Conservation (phyloP, 768 basidiomycete genomes). For the Pholiota molesta region DNA sequence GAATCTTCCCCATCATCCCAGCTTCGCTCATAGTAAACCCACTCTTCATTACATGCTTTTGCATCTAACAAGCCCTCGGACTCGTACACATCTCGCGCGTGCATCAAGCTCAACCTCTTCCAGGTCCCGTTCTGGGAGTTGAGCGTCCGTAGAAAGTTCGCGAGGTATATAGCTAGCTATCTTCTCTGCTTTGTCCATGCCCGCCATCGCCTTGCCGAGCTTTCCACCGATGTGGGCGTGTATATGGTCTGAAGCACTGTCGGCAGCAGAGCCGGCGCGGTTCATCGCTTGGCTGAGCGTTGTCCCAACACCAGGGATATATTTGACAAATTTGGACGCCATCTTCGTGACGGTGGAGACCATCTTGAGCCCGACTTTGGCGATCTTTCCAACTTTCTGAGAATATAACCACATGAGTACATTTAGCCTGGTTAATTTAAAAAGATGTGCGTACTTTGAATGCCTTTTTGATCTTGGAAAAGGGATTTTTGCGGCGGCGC, state of each 20-base stretch:
- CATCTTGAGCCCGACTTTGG: conserved; percentile 16
- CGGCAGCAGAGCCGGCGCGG: neutral
- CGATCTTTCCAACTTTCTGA: neutral
- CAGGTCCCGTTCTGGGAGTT: neutral
- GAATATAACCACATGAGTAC: too few relatives aligned
- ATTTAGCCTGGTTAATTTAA: too few relatives aligned
- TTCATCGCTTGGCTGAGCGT: conserved; percentile 3
- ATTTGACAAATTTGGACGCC: conserved; percentile 11
- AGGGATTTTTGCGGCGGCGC: neutral
- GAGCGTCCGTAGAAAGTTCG: neutral
- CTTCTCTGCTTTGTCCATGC: conserved; percentile 5
- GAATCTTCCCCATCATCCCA: neutral
- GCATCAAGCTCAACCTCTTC: neutral
- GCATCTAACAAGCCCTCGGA: neutral
- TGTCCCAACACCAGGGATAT: conserved; percentile 15
- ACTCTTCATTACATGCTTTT: neutral
- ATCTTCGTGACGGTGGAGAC: conserved; percentile 3
- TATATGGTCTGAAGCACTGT: conserved; percentile 13
- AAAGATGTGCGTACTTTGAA: too few relatives aligned
- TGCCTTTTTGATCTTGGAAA: neutral
- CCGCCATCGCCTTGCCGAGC: neutral
- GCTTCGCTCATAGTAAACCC: neutral
- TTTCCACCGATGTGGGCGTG: conserved; percentile 10
- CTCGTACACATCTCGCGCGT: neutral
- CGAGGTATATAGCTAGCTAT: neutral